A percentile compares a stretch with the other conserved stretches of the same genome.
phyloP scores from a whole-genome alignment of 441 rosid species.

The Euphorbia schlechtendalii region DNA sequence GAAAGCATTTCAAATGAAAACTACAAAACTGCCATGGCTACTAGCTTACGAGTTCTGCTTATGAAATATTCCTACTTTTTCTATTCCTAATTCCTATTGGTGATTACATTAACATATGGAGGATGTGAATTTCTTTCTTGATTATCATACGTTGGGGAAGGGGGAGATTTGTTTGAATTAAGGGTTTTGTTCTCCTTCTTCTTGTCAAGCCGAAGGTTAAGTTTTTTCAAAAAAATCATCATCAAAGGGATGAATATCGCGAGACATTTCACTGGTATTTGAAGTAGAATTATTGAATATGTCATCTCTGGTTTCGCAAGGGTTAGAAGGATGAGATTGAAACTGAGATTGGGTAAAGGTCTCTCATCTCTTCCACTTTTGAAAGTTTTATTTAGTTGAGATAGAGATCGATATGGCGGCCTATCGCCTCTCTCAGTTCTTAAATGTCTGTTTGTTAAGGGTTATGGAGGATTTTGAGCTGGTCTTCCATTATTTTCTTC shows the following conservation, averaged over 20 bases:
- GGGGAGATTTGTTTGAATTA: constrained; percentile 7
- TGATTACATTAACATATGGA: constrained; percentile 60
- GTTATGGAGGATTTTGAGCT: constrained; percentile 40
- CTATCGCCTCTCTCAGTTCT: constrained; percentile 39
- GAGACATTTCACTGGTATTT: background rate
- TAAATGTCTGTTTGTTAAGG: constrained; percentile 46
- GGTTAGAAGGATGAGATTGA: background rate
- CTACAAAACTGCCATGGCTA: no score
- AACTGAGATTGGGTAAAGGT: background rate
- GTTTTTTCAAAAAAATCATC: constrained; percentile 56
- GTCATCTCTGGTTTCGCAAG: constrained; percentile 6
- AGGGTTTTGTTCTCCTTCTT: constrained; percentile 16
- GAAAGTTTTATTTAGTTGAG: background rate
- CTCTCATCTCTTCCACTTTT: background rate
- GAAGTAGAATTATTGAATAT: background rate
- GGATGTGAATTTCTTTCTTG: constrained; percentile 25
- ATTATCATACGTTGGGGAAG: constrained; percentile 6
- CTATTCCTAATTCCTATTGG: no score
- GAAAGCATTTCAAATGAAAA: no score
- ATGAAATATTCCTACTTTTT: no score
- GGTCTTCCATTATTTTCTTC: constrained; percentile 1
- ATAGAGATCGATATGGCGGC: background rate
- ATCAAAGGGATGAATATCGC: constrained; percentile 15
- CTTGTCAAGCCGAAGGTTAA: constrained; percentile 47
- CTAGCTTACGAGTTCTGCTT: no score